Evolutionary conservation across 768 basidiomycete species (phyloP).

Genomic region (Lactifluus piperatus): DNA sequence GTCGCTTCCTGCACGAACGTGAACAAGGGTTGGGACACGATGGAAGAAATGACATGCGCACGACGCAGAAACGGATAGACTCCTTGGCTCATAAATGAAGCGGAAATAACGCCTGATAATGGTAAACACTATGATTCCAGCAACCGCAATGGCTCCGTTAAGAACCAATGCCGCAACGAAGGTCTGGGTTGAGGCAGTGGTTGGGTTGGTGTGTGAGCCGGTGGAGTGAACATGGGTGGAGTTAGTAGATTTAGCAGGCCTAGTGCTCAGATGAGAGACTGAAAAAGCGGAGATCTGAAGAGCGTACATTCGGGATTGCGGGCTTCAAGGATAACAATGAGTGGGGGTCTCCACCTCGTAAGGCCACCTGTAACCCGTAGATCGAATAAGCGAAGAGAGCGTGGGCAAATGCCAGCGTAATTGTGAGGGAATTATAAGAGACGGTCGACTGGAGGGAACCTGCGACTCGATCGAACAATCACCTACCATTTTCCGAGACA

Average conservation of each 20-base stretch:
- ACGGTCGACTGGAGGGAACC: too few species aligned
- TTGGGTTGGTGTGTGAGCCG: constrained; percentile 32
- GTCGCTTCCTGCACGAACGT: constrained; percentile 42
- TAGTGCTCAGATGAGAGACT: constrained; percentile 17
- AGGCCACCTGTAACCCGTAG: not conserved
- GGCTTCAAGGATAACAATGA: not conserved
- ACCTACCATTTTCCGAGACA: too few species aligned
- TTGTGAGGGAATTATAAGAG: not conserved
- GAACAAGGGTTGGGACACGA: not conserved
- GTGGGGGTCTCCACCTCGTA: not conserved
- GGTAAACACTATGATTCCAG: constrained; percentile 72
- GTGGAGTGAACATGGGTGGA: too few species aligned
- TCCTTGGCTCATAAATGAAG: constrained; percentile 82
- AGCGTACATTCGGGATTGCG: constrained; percentile 3
- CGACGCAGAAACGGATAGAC: constrained; percentile 46
- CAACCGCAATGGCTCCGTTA: constrained; percentile 65
- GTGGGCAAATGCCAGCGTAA: not conserved
- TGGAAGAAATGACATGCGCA: constrained; percentile 24
- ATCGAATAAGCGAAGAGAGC: not conserved
- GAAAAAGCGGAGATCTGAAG: not conserved
- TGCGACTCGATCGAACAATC: too few species aligned
- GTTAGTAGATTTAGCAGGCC: constrained; percentile 26
- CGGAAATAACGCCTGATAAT: constrained; percentile 78
- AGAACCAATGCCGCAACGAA: constrained; percentile 82
- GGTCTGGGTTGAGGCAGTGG: constrained; percentile 59